Conservation (phyloP, 2,329 filamentous ascomycete species). For the Verticillium tricorpus region DNA sequence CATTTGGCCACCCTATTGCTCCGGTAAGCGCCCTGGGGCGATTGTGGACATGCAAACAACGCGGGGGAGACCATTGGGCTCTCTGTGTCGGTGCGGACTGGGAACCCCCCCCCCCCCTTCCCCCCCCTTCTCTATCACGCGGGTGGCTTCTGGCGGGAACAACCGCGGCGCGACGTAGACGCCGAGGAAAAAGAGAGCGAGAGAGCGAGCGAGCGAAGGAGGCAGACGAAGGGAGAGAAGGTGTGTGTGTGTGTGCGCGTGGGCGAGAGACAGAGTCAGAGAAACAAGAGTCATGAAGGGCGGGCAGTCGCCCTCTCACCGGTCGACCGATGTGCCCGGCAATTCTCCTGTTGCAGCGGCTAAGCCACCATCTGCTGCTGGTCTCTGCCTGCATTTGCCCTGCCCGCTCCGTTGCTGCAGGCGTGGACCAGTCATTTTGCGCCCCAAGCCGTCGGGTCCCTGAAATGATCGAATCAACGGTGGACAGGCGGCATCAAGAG, state of each 20-base stretch:
- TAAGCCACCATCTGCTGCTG: conserved; percentile 10
- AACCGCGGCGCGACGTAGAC: not conserved
- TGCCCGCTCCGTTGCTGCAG: not conserved
- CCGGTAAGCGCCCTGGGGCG: too few relatives aligned
- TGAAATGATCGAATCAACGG: conserved; percentile 7
- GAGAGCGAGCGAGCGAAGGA: not conserved
- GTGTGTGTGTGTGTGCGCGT: too few relatives aligned
- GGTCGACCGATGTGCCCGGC: conserved; percentile 6
- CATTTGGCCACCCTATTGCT: too few relatives aligned
- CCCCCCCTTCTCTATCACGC: too few relatives aligned
- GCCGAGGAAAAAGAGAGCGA: not conserved
- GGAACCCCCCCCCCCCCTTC: too few relatives aligned
- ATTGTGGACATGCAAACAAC: too few relatives aligned
- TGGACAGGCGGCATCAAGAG: too few relatives aligned
- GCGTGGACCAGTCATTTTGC: conserved; percentile 6
- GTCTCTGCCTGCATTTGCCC: not conserved
- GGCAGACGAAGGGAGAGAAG: too few relatives aligned
- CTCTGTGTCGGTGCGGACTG: too few relatives aligned
- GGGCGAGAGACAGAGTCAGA: too few relatives aligned
- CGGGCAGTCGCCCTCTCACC: not conserved
- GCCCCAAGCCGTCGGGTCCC: conserved; percentile 7
- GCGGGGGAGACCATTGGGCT: too few relatives aligned
- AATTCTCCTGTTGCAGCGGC: conserved; percentile 12
- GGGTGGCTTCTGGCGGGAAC: not conserved
- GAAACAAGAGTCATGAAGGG: too few relatives aligned